Percentiles rank a stretch among this genome's conserved stretches.
phyloP scores from a whole-genome alignment of 768 basidiomycete genomes.

The Hydnomerulius pinastri region DNA sequence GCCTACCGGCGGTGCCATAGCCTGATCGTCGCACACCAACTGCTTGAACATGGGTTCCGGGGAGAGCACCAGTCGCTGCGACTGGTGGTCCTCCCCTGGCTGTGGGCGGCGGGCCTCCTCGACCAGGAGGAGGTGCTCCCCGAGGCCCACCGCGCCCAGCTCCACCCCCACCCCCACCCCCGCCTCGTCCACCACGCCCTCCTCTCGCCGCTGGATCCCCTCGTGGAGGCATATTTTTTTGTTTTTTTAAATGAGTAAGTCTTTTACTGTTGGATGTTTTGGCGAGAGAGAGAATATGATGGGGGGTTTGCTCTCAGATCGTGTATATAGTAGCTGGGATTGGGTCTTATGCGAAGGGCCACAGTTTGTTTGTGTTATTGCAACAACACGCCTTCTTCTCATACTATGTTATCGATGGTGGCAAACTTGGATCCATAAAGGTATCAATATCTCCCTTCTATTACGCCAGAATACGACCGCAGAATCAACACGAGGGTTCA shows the following conservation, averaged over 20 bases:
- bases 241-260: background rate
- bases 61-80: slow-evolving; percentile 35
- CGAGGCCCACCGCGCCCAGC: slow-evolving; percentile 29
- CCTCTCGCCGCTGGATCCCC: slow-evolving; percentile 27
- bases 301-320: slow-evolving; percentile 23
- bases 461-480: slow-evolving; percentile 3
- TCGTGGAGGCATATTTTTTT: slow-evolving; percentile 41
- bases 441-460: background rate
- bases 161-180: slow-evolving; percentile 8
- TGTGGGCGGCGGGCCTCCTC: slow-evolving; percentile 27
- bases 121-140: slow-evolving; percentile 34
- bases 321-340: background rate
- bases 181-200: slow-evolving; percentile 13
- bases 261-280: slow-evolving; percentile 19
- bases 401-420: slow-evolving; percentile 30
- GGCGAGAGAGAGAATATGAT: slow-evolving; percentile 12
- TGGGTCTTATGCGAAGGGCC: background rate
- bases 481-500: background rate
- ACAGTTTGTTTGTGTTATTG: slow-evolving; percentile 31
- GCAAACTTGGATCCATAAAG: background rate
- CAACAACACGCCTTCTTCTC: slow-evolving; percentile 1
- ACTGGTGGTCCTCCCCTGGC: slow-evolving; percentile 17
- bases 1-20: slow-evolving; percentile 58
- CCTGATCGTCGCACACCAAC: slow-evolving; percentile 71
- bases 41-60: slow-evolving; percentile 43